Percentiles rank a stretch among this genome's conserved stretches.
These are phyloP conservation scores for Teratosphaeria viscida DNA, from an alignment of 2,329 filamentous ascomycete species.

Conservation along the genomic window DNA sequence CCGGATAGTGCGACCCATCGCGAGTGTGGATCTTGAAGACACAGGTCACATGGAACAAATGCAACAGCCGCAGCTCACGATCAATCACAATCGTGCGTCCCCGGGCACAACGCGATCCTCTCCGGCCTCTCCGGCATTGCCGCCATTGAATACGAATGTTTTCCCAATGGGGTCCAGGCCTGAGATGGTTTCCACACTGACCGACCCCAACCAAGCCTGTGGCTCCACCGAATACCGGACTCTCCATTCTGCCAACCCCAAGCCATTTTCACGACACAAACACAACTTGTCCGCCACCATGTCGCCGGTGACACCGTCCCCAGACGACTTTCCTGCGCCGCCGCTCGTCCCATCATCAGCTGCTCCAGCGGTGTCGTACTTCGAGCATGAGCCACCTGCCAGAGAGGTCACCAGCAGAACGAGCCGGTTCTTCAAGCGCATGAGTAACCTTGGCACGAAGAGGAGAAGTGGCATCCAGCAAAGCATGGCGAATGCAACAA, in stretches of 20 bases:
- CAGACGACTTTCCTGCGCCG: constrained; percentile 16
- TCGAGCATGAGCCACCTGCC: constrained; percentile 36
- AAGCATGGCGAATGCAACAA: background rate
- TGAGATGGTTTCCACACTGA: background rate
- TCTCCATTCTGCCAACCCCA: constrained; percentile 11
- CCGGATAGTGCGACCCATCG: constrained; percentile 61
- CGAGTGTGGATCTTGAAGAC: constrained; percentile 7
- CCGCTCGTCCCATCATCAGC: constrained; percentile 15
- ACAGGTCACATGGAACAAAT: constrained; percentile 17
- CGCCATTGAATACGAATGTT: constrained; percentile 2
- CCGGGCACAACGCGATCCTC: background rate
- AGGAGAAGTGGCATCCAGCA: constrained; percentile 2
- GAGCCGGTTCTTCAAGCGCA: constrained; percentile 54
- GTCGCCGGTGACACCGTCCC: constrained; percentile 4
- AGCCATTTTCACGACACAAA: constrained; percentile 11
- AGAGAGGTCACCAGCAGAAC: constrained; percentile 38
- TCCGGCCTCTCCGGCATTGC: constrained; percentile 2
- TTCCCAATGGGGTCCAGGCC: background rate
- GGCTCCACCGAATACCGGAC: constrained; percentile 9
- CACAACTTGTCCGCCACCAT: constrained; percentile 3
- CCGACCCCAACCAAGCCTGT: background rate
- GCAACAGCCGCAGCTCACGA: constrained; percentile 47
- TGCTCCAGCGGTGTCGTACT: constrained; percentile 20
- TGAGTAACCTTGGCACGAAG: constrained; percentile 35
- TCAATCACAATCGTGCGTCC: constrained; percentile 44